Conservation (phyloP, 2,329 filamentous ascomycete genomes). For the Lachnellula hyalina region DNA sequence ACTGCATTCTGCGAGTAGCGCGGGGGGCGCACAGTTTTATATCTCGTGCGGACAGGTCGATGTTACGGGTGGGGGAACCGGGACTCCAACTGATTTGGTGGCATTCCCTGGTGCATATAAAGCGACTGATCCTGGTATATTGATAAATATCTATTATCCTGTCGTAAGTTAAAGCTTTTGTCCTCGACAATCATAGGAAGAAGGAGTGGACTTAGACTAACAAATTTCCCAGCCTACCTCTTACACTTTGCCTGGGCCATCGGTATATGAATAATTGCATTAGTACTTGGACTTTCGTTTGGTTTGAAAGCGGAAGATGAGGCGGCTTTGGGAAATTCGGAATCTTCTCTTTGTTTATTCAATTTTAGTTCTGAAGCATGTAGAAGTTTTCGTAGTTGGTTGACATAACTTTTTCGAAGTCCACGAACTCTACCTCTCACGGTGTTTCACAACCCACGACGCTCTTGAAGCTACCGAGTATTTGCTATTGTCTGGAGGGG, state of each 20-base stretch:
- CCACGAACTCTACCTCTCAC: slow-evolving; percentile 2
- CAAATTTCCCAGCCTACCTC: slow-evolving; percentile 4
- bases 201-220: no score
- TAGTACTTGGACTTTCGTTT: slow-evolving; percentile 15
- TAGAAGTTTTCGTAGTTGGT: no score
- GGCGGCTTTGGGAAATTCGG: slow-evolving; percentile 29
- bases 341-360: no score
- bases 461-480: slow-evolving; percentile 33
- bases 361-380: no score
- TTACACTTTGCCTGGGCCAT: slow-evolving; percentile 10
- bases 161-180: slow-evolving; percentile 18
- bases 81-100: slow-evolving; percentile 29
- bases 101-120: slow-evolving; percentile 33
- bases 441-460: slow-evolving; percentile 21
- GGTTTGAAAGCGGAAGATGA: slow-evolving; percentile 33
- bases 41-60: slow-evolving; percentile 37
- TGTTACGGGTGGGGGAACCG: slow-evolving; percentile 35
- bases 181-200: not conserved
- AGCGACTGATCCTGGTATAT: slow-evolving; percentile 26
- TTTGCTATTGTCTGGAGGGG: slow-evolving; percentile 24
- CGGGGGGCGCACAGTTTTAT: slow-evolving; percentile 14
- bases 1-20: slow-evolving; percentile 6
- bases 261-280: slow-evolving; percentile 4
- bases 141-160: slow-evolving; percentile 31
- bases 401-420: slow-evolving; percentile 27